Conservation (phyloP, 805 yeast species). For the Candida ortonii region DNA sequence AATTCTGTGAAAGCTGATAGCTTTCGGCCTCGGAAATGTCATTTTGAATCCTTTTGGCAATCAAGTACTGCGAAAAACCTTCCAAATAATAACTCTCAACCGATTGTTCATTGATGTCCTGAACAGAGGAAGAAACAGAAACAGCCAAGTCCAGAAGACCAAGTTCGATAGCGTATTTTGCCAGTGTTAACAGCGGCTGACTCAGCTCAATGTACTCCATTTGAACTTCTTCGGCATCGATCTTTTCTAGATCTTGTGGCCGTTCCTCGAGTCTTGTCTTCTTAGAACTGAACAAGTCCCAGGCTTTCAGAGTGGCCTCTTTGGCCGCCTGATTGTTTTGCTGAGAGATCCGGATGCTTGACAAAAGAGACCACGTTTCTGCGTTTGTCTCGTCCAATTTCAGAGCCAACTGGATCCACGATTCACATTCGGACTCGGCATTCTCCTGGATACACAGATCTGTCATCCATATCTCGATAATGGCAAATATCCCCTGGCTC, state of each 20-base stretch:
- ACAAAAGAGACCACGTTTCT: conserved; percentile 77
- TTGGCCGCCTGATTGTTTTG: conserved; percentile 70
- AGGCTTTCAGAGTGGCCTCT: conserved; percentile 61
- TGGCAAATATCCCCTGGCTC: conserved; percentile 75
- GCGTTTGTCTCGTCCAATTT: conserved; percentile 59
- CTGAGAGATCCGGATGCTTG: conserved; percentile 88
- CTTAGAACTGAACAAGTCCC: conserved; percentile 62
- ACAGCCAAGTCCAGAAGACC: conserved; percentile 66
- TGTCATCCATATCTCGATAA: conserved; percentile 96
- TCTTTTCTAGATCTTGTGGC: conserved; percentile 25
- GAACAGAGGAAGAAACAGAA: conserved; percentile 60
- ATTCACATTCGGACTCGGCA: conserved; percentile 81
- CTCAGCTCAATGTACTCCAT: conserved; percentile 61
- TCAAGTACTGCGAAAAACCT: conserved; percentile 66
- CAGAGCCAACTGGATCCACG: conserved; percentile 62
- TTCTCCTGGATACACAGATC: conserved; percentile 91
- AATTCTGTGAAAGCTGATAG: conserved; percentile 34
- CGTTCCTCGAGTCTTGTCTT: conserved; percentile 48
- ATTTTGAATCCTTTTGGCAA: conserved; percentile 37
- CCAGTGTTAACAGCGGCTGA: conserved; percentile 69
- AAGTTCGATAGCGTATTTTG: conserved; percentile 75
- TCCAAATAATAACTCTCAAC: conserved; percentile 81
- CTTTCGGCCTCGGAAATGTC: conserved; percentile 15
- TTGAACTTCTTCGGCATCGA: conserved; percentile 41
- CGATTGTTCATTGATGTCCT: conserved; percentile 81